Evolutionary conservation across 148 eudicot genomes (phyloP).

Genomic region (Drosera capensis): DNA sequence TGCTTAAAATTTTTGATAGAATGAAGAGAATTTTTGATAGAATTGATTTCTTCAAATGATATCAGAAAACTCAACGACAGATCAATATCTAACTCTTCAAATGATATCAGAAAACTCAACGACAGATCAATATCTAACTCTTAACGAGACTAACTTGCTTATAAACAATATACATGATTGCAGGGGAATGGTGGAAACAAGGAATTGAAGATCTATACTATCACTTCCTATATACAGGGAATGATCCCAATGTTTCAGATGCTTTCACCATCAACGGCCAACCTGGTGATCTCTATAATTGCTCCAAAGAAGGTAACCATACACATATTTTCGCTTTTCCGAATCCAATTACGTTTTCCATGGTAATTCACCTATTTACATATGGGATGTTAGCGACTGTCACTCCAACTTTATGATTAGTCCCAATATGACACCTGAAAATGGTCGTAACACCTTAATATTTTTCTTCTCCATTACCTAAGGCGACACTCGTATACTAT

Average conservation of each 20-base stretch:
- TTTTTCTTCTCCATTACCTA: neutral
- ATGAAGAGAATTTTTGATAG: no score
- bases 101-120: no score
- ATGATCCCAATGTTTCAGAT: constrained; percentile 7
- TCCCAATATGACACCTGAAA: no score
- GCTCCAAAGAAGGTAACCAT: constrained; percentile 7
- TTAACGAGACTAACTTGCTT: neutral
- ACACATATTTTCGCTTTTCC: neutral
- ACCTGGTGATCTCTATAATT: constrained; percentile 11
- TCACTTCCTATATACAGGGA: constrained; percentile 3
- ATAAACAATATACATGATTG: neutral
- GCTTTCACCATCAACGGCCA: constrained; percentile 13
- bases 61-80: no score
- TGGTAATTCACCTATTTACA: neutral
- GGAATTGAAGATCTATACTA: constrained; percentile 7
- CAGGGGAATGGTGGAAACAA: constrained; percentile 12
- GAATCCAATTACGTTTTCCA: neutral
- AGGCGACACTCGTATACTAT: neutral
- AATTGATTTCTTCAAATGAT: no score
- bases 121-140: neutral
- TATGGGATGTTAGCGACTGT: neutral
- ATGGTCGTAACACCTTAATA: neutral
- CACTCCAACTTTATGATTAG: no score
- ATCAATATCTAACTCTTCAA: neutral
- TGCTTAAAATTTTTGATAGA: no score